phyloP scores from a whole-genome alignment of 2,329 filamentous ascomycete genomes.

The Penicillium sp. region DNA sequence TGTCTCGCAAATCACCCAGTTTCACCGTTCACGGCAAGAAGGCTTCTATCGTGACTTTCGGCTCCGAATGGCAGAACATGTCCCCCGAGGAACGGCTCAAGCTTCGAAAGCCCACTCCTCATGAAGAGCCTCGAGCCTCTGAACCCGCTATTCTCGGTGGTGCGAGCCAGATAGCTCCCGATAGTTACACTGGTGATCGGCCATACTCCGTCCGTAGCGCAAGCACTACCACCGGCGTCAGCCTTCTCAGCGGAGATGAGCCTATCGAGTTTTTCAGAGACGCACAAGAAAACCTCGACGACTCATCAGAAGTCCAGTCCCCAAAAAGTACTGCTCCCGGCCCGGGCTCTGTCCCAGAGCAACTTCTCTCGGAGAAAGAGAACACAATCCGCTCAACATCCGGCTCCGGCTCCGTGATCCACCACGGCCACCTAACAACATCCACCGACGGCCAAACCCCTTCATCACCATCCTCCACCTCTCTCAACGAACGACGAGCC shows the following conservation, averaged over 20 bases:
- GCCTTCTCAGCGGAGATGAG: conserved; percentile 35
- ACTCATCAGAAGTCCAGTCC: conserved; percentile 2
- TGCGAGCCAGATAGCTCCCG: conserved; percentile 28
- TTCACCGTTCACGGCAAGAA: conserved; percentile 99
- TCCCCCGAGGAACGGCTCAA: conserved; percentile 70
- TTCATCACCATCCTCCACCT: conserved; percentile 15
- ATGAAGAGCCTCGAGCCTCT: conserved; percentile 37
- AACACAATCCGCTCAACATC: conserved; percentile 4
- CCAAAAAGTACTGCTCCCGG: background rate
- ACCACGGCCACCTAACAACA: conserved; percentile 11
- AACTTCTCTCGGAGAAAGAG: background rate
- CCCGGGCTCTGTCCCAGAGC: background rate
- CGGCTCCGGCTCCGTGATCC: conserved; percentile 1
- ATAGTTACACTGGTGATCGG: conserved; percentile 44
- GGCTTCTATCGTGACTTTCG: conserved; percentile 94
- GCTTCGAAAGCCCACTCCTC: conserved; percentile 52
- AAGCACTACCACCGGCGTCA: conserved; percentile 65
- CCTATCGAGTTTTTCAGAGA: conserved; percentile 22
- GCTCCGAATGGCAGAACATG: conserved; percentile 80
- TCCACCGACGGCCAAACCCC: conserved; percentile 8
- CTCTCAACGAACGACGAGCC: conserved; percentile 19
- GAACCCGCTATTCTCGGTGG: conserved; percentile 31
- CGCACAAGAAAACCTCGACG: conserved; percentile 17
- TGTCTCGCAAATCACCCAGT: conserved; percentile 77
- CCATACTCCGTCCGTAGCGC: conserved; percentile 63